Evolutionary conservation across 495 filamentous ascomycete species (phyloP), one percentile per base, ranked within the genome.

Genomic region (Penicillium argentinense): DNA sequence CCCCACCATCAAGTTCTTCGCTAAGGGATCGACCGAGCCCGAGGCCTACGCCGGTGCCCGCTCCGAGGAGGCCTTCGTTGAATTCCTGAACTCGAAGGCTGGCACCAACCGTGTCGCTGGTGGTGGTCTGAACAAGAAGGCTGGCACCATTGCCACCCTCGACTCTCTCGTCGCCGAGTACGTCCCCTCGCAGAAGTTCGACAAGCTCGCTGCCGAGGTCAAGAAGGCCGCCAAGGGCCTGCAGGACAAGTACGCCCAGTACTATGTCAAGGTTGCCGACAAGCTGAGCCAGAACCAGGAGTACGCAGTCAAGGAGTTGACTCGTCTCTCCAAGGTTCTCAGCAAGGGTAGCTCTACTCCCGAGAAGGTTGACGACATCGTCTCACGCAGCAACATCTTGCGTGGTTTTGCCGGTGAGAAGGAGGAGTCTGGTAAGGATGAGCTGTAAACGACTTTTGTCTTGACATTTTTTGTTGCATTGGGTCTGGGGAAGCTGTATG

Each of bases 1-100:
- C 80, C 93, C 93, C 22, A 98, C 93, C 49, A 93, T 98, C 77
- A 96, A 95, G 77, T 98, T 87, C 81, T 97, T 97, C 79, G 85
- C 91, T 61, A 86, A 85, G 69, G 92, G 92, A 58, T 88, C 84
- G 45, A 88, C 78, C 44, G 84, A 84, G 49, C 64, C 85, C 9
- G 74, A 85, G 53, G 58, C 75, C 26, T 98, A 96, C 79, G 71
- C 79, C 24, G 86, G 86, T 42, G 88, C 82, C 47, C 91, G 93
- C 54, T 73, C 77, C 13, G 91, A 95, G 77, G 72, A 77, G 45
- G 86, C 85, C 53, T 73, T 98, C 42, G 65, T 96, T 49, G 66
- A 77, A 22, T 98, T 87, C 78, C 63, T 98, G 63, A 97, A 98
- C 76, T 72, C 82, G 58, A 87, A 97, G 73, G 77, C 91, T 22